Conservation (phyloP, 1,284 basidiomycete genomes). For the Grifola frondosa region DNA sequence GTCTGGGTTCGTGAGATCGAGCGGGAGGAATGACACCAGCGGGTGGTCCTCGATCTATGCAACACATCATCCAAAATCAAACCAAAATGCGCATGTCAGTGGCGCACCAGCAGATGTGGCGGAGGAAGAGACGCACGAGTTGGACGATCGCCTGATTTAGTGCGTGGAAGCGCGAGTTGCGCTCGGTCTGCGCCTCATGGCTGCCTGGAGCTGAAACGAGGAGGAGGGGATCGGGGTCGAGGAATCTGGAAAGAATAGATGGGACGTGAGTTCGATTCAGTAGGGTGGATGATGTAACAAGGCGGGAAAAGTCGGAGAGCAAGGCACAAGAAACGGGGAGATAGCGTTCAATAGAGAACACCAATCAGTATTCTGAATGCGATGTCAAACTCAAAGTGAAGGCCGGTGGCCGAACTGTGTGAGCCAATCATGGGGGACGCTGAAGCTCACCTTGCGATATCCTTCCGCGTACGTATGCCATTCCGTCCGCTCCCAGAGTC, state of each 20-base stretch:
- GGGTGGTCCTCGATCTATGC: constrained; percentile 96
- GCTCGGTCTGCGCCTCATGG: constrained; percentile 50
- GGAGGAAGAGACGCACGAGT: constrained; percentile 55
- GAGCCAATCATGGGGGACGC: background rate
- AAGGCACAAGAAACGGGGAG: too few relatives aligned
- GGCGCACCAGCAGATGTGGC: constrained; percentile 7
- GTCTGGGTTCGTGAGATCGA: constrained; percentile 90
- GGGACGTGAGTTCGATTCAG: constrained; percentile 8
- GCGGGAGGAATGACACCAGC: constrained; percentile 93
- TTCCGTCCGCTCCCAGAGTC: constrained; percentile 68
- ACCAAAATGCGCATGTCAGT: background rate
- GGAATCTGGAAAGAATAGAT: constrained; percentile 56
- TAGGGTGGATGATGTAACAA: constrained; percentile 2
- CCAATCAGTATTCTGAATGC: too few relatives aligned
- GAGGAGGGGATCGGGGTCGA: constrained; percentile 95
- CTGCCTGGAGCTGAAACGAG: constrained; percentile 66
- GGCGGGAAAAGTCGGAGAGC: too few relatives aligned
- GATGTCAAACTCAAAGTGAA: too few relatives aligned
- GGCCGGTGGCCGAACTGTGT: too few relatives aligned
- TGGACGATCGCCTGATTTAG: constrained; percentile 95
- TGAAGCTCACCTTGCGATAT: constrained; percentile 66
- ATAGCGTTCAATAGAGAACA: too few relatives aligned
- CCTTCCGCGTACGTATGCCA: constrained; percentile 68
- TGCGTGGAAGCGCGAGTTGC: constrained; percentile 88
- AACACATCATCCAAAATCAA: background rate